Percentiles rank a stretch among this genome's conserved stretches.
Conservation (phyloP, 2,329 filamentous ascomycete species). For the Cercospora zeae-maydis region DNA sequence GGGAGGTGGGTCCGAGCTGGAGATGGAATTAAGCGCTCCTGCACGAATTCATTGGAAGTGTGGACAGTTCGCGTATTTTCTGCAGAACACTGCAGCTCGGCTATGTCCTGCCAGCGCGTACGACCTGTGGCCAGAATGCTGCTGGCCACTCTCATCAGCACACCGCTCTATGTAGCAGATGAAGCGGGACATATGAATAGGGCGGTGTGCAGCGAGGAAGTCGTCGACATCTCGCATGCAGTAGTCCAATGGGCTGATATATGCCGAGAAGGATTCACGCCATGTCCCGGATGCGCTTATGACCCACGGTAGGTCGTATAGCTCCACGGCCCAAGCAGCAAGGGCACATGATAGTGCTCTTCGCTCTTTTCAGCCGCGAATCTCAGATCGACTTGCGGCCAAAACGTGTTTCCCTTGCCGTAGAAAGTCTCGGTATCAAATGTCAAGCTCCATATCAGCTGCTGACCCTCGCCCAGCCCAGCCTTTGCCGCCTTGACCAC, state of each 20-base stretch:
- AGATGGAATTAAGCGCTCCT: conserved; percentile 4
- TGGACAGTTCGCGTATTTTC: conserved; percentile 6
- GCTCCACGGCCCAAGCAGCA: conserved; percentile 72
- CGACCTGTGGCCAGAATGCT: neutral
- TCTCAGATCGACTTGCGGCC: conserved; percentile 54
- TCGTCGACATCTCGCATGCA: neutral
- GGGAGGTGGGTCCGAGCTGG: conserved; percentile 1
- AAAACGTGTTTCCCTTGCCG: conserved; percentile 56
- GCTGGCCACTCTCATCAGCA: neutral
- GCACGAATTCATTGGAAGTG: conserved; percentile 3
- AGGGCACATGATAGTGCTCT: conserved; percentile 75
- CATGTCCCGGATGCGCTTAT: conserved; percentile 39
- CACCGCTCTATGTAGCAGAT: conserved; percentile 5
- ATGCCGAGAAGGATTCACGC: neutral
- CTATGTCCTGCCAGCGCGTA: neutral
- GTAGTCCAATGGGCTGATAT: neutral
- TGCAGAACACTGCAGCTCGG: conserved; percentile 3
- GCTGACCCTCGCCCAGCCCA: conserved; percentile 34
- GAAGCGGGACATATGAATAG: neutral
- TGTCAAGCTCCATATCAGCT: conserved; percentile 63
- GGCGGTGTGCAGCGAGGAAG: neutral
- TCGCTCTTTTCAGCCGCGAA: conserved; percentile 47
- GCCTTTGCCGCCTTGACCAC: conserved; percentile 38
- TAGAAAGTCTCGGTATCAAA: conserved; percentile 74
- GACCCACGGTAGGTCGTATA: conserved; percentile 80